These are phyloP conservation scores for Jatropha multifida DNA, from an alignment of 441 rosid species.

Conservation along the genomic window DNA sequence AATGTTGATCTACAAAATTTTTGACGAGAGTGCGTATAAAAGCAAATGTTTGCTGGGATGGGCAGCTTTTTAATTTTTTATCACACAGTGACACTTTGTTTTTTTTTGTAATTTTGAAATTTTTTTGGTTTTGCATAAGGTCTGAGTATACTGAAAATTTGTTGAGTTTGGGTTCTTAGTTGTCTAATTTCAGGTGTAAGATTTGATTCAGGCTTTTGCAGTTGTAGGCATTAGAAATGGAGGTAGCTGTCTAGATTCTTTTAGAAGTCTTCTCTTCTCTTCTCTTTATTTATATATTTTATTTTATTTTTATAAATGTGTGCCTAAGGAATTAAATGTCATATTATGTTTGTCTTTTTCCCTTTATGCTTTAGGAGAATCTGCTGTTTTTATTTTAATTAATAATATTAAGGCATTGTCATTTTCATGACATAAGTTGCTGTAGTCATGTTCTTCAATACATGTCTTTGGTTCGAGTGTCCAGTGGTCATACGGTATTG, in stretches of 20 bases:
- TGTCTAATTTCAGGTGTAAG: conserved; percentile 18
- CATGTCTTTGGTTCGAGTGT: background rate
- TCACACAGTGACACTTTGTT: no score
- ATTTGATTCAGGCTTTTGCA: background rate
- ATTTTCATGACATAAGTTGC: conserved; percentile 5
- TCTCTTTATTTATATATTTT: background rate
- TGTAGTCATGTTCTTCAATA: background rate
- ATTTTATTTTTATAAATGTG: background rate
- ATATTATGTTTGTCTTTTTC: conserved; percentile 15
- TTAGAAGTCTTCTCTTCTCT: background rate
- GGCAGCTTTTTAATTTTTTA: conserved; percentile 20
- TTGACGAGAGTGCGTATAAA: no score
- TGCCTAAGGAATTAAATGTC: background rate
- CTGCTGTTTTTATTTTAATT: background rate
- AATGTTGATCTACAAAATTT: no score
- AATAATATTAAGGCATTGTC: background rate
- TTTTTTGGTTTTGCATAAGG: background rate
- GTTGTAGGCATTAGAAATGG: background rate
- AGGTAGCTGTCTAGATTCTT: background rate
- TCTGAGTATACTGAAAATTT: conserved; percentile 21
- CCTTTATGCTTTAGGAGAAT: conserved; percentile 10
- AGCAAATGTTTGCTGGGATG: background rate
- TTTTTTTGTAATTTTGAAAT: background rate
- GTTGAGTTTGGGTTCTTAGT: conserved; percentile 18
- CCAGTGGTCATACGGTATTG: background rate